phyloP scores from a whole-genome alignment of 305 asterid genomes.

The Lippia alba region DNA sequence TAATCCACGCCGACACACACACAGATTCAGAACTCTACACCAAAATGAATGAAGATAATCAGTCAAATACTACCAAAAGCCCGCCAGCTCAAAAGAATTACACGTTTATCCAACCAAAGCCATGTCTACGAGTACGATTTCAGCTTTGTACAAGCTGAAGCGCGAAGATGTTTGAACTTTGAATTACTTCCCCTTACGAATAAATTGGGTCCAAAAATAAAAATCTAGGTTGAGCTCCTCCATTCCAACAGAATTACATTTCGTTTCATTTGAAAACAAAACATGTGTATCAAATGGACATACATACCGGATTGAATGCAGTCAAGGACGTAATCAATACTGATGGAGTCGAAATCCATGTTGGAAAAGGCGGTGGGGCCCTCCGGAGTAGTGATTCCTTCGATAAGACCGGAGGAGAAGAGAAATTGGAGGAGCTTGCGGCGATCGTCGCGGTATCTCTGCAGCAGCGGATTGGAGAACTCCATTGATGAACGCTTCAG shows the following conservation, averaged over 20 bases:
- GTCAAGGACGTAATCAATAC: constrained; percentile 78
- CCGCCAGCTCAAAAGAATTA: constrained; percentile 7
- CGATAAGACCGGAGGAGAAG: constrained; percentile 62
- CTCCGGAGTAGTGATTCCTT: constrained; percentile 61
- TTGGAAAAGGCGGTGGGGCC: constrained; percentile 55
- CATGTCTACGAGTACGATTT: not conserved
- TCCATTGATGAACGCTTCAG: constrained; percentile 45
- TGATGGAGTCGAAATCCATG: constrained; percentile 72
- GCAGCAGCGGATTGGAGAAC: constrained; percentile 52
- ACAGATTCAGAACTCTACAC: constrained; percentile 16
- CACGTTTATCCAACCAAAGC: constrained; percentile 9
- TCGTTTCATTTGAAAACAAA: too few species aligned
- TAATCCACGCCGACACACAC: constrained; percentile 1
- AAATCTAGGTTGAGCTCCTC: not conserved
- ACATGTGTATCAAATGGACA: not conserved
- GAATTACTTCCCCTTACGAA: not conserved
- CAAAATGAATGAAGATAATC: constrained; percentile 19
- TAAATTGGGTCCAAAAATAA: not conserved
- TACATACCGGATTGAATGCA: constrained; percentile 74
- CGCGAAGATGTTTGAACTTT: not conserved
- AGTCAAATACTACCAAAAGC: not conserved
- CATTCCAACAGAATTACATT: constrained; percentile 16
- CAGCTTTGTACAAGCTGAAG: not conserved
- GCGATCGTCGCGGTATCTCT: constrained; percentile 83
- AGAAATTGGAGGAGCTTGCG: constrained; percentile 90